These are phyloP conservation scores for Boletus eberwhitei DNA, from an alignment of 768 basidiomycete genomes.

Conservation along the genomic window DNA sequence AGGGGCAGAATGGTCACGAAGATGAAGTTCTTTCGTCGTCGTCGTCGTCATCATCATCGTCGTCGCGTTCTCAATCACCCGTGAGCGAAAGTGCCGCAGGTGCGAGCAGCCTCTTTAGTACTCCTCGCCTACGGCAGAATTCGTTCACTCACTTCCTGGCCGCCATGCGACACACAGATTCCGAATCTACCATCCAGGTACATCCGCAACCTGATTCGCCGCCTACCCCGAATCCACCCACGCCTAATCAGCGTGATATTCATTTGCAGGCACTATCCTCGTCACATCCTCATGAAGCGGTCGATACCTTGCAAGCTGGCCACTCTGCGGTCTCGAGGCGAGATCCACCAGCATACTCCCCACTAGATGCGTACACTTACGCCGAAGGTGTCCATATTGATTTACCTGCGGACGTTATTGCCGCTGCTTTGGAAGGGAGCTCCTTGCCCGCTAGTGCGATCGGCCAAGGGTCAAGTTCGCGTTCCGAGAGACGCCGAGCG, in stretches of 20 bases:
- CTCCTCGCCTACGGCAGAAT: slow-evolving; percentile 61
- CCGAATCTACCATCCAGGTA: slow-evolving; percentile 66
- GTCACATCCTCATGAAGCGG: slow-evolving; percentile 11
- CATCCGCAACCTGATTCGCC: slow-evolving; percentile 82
- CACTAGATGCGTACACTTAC: slow-evolving; percentile 81
- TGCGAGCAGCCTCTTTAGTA: slow-evolving; percentile 80
- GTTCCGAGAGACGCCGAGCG: slow-evolving; percentile 58
- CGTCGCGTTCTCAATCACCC: slow-evolving; percentile 59
- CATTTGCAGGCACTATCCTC: slow-evolving; percentile 60
- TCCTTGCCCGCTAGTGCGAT: slow-evolving; percentile 58
- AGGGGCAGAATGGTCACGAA: slow-evolving; percentile 22
- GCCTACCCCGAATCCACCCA: slow-evolving; percentile 74
- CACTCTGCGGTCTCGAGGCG: slow-evolving; percentile 44
- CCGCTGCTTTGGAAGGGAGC: slow-evolving; percentile 79
- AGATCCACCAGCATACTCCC: slow-evolving; percentile 85
- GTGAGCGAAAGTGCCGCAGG: slow-evolving; percentile 56
- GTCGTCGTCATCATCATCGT: slow-evolving; percentile 20
- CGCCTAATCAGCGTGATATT: slow-evolving; percentile 81
- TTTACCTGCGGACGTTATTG: slow-evolving; percentile 88
- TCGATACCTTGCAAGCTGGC: slow-evolving; percentile 28
- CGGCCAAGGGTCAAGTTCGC: slow-evolving; percentile 44
- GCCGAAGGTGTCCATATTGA: slow-evolving; percentile 91
- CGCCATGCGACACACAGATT: slow-evolving; percentile 56
- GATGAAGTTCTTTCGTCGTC: slow-evolving; percentile 28
- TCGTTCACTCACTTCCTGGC: slow-evolving; percentile 67